A percentile compares a stretch with the other conserved stretches of the same genome.
These are phyloP conservation scores for Nepenthes alata DNA, from an alignment of 179 eudicot species.

Conservation along the genomic window DNA sequence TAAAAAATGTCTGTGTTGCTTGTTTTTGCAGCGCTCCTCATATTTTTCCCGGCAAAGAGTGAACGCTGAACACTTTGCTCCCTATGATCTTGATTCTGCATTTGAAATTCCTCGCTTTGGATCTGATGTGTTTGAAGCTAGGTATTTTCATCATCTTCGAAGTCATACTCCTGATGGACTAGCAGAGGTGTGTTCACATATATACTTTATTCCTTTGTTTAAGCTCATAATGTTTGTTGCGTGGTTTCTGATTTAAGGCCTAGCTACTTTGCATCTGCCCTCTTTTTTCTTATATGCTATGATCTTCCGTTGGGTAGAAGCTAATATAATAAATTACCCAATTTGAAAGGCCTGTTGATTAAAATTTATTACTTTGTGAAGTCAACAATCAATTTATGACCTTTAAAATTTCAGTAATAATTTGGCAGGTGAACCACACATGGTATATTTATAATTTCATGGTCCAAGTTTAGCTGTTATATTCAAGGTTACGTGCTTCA, in stretches of 20 bases:
- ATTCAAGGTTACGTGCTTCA: no score
- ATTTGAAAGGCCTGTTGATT: background rate
- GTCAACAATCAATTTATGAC: conserved; percentile 6
- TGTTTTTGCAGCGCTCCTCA: conserved; percentile 41
- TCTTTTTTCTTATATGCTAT: no score
- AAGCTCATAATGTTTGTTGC: background rate
- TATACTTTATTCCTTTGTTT: conserved; percentile 1
- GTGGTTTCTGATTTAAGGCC: no score
- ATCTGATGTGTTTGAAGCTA: conserved; percentile 50
- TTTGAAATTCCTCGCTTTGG: conserved; percentile 37
- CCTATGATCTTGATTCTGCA: conserved; percentile 36
- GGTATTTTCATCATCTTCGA: conserved; percentile 60
- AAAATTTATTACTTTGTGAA: conserved; percentile 3
- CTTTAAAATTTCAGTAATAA: conserved; percentile 5
- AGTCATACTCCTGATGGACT: conserved; percentile 61
- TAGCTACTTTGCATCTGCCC: no score
- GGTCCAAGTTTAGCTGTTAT: no score
- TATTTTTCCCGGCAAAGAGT: conserved; percentile 51
- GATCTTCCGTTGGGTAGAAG: no score
- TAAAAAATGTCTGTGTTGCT: background rate
- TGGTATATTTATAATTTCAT: no score
- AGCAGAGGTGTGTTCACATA: conserved; percentile 55
- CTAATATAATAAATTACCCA: no score
- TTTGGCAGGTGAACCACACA: no score
- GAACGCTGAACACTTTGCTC: conserved; percentile 45